phyloP scores from a whole-genome alignment of 805 yeast species.

The Saccharomycodes ludwigii region DNA sequence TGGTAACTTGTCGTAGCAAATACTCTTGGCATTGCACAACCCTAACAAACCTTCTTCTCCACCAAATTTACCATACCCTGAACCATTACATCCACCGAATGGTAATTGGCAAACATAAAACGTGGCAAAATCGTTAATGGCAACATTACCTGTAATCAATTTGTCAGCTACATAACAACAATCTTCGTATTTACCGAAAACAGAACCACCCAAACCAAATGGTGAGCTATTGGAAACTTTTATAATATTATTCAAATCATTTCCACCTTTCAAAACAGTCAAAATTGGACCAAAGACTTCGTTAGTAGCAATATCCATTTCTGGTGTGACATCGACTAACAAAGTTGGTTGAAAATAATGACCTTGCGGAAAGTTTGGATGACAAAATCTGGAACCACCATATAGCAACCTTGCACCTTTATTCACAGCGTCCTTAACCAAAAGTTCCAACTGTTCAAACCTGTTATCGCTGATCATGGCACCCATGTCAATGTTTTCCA shows the following conservation, averaged over 20 bases:
- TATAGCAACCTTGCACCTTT: slow-evolving; percentile 69
- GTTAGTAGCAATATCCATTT: slow-evolving; percentile 69
- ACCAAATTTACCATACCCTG: slow-evolving; percentile 96
- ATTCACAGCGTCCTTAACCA: slow-evolving; percentile 60
- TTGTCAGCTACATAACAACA: slow-evolving; percentile 52
- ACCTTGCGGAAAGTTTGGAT: slow-evolving; percentile 93
- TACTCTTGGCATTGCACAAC: slow-evolving; percentile 73
- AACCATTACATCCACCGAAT: slow-evolving; percentile 86
- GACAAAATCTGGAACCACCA: slow-evolving; percentile 74
- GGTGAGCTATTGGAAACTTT: slow-evolving; percentile 70
- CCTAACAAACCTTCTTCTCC: slow-evolving; percentile 96
- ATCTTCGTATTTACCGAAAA: slow-evolving; percentile 58
- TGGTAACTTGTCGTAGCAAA: slow-evolving; percentile 74
- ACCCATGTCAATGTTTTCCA: slow-evolving; percentile 89
- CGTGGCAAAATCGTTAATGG: slow-evolving; percentile 96
- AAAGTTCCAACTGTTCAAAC: slow-evolving; percentile 51
- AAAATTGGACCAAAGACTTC: slow-evolving; percentile 94
- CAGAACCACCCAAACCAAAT: slow-evolving; percentile 86
- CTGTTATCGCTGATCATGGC: slow-evolving; percentile 80
- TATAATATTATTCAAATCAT: slow-evolving; percentile 52
- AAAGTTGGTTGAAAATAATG: slow-evolving; percentile 88
- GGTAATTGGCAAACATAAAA: slow-evolving; percentile 93
- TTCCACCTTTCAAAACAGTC: slow-evolving; percentile 59
- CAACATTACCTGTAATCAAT: slow-evolving; percentile 80
- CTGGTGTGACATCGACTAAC: slow-evolving; percentile 64